Evolutionary conservation across 192 early-diverging fungal genomes (phyloP).

Genomic region (Coemansia sp.): DNA sequence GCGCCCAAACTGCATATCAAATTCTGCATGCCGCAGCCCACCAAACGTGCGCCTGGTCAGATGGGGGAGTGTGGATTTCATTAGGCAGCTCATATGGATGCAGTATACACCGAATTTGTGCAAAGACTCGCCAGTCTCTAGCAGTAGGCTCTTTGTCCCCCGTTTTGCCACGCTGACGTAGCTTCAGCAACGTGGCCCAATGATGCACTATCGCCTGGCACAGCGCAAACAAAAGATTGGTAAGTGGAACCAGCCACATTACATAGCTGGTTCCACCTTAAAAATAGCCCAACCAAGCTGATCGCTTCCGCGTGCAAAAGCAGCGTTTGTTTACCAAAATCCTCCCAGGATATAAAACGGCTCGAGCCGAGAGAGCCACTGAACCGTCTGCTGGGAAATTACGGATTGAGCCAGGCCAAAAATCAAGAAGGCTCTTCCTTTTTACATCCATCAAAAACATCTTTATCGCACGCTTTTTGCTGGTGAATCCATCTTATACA

Average conservation of each 20-base stretch:
- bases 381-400: neutral
- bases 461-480: neutral
- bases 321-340: neutral
- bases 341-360: neutral
- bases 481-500: slow-evolving; percentile 7
- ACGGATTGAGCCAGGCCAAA: neutral
- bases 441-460: slow-evolving; percentile 6
- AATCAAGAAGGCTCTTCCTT: neutral
- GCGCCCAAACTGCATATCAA: no score
- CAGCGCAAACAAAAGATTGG: neutral
- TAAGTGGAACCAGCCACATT: no score
- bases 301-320: neutral
- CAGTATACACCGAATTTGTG: no score
- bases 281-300: no score
- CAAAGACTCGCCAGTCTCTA: no score
- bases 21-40: no score
- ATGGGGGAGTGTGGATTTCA: no score
- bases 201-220: neutral
- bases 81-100: no score
- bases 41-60: no score
- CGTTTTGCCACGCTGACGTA: neutral
- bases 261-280: no score
- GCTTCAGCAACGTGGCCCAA: neutral
- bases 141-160: neutral
- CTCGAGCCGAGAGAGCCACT: neutral